Evolutionary conservation across 768 basidiomycete species (phyloP).

Genomic region (Dioszegia aurantiaca): DNA sequence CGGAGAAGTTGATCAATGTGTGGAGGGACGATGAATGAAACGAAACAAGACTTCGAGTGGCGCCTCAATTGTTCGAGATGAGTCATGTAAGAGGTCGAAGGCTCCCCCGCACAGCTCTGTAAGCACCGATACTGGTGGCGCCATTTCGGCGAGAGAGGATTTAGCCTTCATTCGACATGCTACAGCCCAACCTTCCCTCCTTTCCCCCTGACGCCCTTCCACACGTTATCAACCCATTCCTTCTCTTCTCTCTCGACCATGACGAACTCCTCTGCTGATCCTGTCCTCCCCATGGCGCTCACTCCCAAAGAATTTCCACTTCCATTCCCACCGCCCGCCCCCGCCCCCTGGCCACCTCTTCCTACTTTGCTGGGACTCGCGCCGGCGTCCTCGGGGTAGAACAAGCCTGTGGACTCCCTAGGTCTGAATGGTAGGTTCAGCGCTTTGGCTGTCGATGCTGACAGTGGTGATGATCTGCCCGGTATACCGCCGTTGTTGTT

Average conservation of each 20-base stretch:
- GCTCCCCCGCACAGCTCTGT: too few relatives aligned
- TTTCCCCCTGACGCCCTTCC: slow-evolving; percentile 37
- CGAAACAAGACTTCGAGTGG: too few relatives aligned
- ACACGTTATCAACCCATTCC: slow-evolving; percentile 41
- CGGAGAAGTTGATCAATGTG: slow-evolving; percentile 76
- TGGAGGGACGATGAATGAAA: slow-evolving; percentile 57
- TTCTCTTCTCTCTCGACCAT: slow-evolving; percentile 43
- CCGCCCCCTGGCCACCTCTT: background rate
- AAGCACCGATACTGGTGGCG: too few relatives aligned
- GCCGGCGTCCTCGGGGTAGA: slow-evolving; percentile 22
- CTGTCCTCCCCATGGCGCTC: background rate
- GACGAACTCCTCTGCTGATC: slow-evolving; percentile 31
- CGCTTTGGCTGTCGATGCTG: slow-evolving; percentile 24
- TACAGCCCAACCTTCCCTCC: slow-evolving; percentile 26
- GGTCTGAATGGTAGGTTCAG: slow-evolving; percentile 26
- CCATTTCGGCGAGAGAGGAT: too few relatives aligned
- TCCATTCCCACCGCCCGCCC: background rate
- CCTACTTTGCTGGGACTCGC: slow-evolving; percentile 19
- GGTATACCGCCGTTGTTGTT: slow-evolving; percentile 5
- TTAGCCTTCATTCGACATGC: slow-evolving; percentile 1
- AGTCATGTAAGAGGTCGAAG: too few relatives aligned
- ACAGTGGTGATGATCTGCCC: slow-evolving; percentile 19
- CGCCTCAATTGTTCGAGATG: too few relatives aligned
- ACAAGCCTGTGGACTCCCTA: slow-evolving; percentile 28
- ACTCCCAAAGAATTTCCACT: background rate